These are phyloP conservation scores for Phytopythium oedochilum DNA, from an alignment of 352 stramenopile genomes.

Conservation along the genomic window DNA sequence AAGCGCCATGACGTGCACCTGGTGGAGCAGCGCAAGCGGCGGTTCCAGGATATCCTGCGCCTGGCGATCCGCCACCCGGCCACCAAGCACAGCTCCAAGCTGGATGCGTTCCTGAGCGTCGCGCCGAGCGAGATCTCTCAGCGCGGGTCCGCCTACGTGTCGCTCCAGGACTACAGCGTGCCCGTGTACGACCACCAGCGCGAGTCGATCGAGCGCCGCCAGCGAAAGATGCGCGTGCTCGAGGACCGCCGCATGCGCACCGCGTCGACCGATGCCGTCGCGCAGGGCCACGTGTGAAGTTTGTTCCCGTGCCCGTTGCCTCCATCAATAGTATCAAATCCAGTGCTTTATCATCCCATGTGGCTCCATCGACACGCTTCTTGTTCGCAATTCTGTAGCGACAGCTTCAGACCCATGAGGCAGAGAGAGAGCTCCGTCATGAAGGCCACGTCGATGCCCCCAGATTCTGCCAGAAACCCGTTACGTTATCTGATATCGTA, in stretches of 20 bases:
- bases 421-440: no score
- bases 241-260: conserved; percentile 49
- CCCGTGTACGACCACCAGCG: conserved; percentile 69
- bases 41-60: conserved; percentile 79
- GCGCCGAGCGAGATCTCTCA: conserved; percentile 59
- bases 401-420: no score
- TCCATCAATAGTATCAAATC: conserved; percentile 1
- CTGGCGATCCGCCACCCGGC: conserved; percentile 74
- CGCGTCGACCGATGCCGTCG: not conserved
- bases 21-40: conserved; percentile 75
- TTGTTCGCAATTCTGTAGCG: no score
- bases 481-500: conserved; percentile 2
- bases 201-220: conserved; percentile 72
- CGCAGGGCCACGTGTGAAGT: not conserved
- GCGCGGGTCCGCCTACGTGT: conserved; percentile 78
- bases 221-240: conserved; percentile 68
- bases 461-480: no score
- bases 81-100: conserved; percentile 50
- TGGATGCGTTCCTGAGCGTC: conserved; percentile 79
- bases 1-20: conserved; percentile 78
- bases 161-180: conserved; percentile 71
- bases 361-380: no score
- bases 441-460: no score
- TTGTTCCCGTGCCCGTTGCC: not conserved
- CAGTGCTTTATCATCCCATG: no score